phyloP scores from a whole-genome alignment of 148 eudicot genomes.

The Vaccinium darrowii region DNA sequence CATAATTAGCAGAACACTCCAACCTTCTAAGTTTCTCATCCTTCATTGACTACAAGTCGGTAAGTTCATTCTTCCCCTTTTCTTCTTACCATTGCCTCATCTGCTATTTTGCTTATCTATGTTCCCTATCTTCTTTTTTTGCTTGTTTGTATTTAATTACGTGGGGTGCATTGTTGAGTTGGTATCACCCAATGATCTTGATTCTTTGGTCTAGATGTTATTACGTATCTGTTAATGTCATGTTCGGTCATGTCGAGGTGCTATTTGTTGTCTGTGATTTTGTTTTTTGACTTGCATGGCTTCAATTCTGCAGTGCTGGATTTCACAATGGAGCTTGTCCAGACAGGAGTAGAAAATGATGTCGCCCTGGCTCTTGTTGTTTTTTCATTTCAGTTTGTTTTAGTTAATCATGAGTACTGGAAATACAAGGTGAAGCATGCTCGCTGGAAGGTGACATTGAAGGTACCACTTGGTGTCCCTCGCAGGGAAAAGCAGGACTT shows the following conservation, averaged over 20 bases:
- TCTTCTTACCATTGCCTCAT: background rate
- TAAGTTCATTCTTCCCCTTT: background rate
- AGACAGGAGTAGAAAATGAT: conserved; percentile 80
- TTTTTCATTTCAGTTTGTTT: conserved; percentile 84
- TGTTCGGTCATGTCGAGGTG: background rate
- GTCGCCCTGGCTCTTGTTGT: conserved; percentile 63
- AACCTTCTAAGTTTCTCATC: background rate
- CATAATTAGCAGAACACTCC: background rate
- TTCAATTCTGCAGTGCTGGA: conserved; percentile 63
- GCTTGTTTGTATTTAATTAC: background rate
- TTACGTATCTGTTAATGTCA: background rate
- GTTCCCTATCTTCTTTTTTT: background rate
- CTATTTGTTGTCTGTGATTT: background rate
- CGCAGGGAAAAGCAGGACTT: background rate
- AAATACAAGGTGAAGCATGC: conserved; percentile 84
- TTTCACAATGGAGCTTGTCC: conserved; percentile 71
- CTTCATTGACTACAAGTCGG: background rate
- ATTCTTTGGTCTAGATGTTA: background rate
- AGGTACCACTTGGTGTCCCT: conserved; percentile 44
- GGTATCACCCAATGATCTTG: background rate
- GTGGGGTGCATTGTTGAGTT: background rate
- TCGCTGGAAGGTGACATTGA: conserved; percentile 89
- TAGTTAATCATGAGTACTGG: conserved; percentile 87
- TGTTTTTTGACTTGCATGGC: background rate
- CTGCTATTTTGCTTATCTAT: background rate